These are phyloP conservation scores for Suhomyces bribrorum DNA, from an alignment of 1,139 yeast genomes.

Conservation along the genomic window DNA sequence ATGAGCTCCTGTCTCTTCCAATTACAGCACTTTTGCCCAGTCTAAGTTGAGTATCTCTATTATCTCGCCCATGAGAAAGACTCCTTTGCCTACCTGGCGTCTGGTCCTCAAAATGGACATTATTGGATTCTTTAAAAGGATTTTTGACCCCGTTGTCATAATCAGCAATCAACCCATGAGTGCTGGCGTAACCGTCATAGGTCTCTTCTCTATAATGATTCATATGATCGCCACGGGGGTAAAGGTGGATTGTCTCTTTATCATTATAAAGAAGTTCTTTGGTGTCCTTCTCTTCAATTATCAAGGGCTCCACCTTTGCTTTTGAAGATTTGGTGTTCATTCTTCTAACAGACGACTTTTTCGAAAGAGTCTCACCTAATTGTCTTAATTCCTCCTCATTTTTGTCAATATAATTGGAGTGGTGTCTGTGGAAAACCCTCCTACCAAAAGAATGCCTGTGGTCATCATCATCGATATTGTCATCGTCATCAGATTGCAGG, in stretches of 20 bases:
- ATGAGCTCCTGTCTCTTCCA: not conserved
- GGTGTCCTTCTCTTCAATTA: slow-evolving; percentile 15
- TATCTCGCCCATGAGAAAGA: too few relatives aligned
- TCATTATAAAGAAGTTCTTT: slow-evolving; percentile 17
- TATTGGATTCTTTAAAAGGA: not conserved
- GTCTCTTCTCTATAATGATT: slow-evolving; percentile 21
- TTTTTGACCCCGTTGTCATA: not conserved
- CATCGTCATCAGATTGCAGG: not conserved
- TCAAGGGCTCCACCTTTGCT: slow-evolving; percentile 7
- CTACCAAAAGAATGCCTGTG: slow-evolving; percentile 4
- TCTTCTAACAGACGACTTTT: slow-evolving; percentile 16
- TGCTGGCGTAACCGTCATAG: slow-evolving; percentile 19
- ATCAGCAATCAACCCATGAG: slow-evolving; percentile 1
- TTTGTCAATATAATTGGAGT: slow-evolving; percentile 7
- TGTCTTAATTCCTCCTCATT: slow-evolving; percentile 32
- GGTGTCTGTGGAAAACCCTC: slow-evolving; percentile 12
- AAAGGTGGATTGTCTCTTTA: slow-evolving; percentile 5
- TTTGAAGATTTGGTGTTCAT: slow-evolving; percentile 8
- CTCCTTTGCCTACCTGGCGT: not conserved
- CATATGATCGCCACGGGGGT: slow-evolving; percentile 8
- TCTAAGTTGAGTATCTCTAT: not conserved
- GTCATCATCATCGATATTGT: slow-evolving; percentile 4
- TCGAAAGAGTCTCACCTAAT: slow-evolving; percentile 32
- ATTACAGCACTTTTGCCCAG: not conserved
- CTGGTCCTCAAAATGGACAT: not conserved